Conservation (phyloP, 2,329 filamentous ascomycete genomes). For the Xylaria sp. region DNA sequence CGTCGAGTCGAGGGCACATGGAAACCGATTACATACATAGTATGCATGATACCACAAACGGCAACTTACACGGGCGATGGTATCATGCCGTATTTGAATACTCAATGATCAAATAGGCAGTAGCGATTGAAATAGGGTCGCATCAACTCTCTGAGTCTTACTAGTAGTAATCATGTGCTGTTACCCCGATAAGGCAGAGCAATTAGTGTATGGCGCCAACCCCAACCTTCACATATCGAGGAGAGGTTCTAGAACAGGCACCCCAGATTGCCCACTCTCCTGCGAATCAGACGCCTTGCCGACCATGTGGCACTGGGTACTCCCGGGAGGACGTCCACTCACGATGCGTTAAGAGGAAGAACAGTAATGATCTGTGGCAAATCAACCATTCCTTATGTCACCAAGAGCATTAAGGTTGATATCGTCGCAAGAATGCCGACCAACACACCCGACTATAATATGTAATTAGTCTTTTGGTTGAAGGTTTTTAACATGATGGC, state of each 20-base stretch:
- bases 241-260: constrained; percentile 18
- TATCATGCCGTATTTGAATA: constrained; percentile 28
- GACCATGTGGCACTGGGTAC: neutral
- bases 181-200: constrained; percentile 9
- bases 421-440: neutral
- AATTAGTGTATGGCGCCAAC: neutral
- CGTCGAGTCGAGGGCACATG: neutral
- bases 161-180: constrained; percentile 11
- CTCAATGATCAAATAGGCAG: constrained; percentile 23
- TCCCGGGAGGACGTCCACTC: neutral
- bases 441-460: neutral
- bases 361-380: constrained; percentile 26
- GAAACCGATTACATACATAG: neutral
- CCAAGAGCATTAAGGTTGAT: neutral
- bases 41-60: neutral
- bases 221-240: neutral
- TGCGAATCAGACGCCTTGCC: constrained; percentile 9
- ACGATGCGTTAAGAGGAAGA: neutral
- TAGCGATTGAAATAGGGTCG: constrained; percentile 6
- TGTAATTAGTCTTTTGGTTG: neutral
- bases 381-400: neutral
- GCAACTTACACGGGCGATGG: neutral
- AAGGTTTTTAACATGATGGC: neutral
- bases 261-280: neutral
- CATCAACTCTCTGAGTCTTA: constrained; percentile 12